These are phyloP conservation scores for Acanthamoeba triangularis DNA, from an alignment of 208 protist genomes.

Conservation along the genomic window DNA sequence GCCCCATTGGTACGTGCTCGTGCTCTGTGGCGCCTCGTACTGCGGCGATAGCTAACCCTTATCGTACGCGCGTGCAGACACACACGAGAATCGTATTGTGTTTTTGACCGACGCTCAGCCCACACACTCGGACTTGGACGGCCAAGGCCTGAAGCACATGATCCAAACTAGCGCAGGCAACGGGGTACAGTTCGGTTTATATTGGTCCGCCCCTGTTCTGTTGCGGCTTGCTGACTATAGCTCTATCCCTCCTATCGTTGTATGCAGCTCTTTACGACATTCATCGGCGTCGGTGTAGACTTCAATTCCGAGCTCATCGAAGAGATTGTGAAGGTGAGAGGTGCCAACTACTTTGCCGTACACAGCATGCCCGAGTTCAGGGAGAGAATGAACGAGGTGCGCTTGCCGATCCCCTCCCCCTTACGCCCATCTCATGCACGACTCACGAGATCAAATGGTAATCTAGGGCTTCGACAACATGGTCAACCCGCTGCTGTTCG, in stretches of 20 bases:
- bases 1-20: neutral
- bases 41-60: neutral
- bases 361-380: neutral
- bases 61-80: neutral
- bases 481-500: constrained; percentile 19
- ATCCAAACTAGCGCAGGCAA: neutral
- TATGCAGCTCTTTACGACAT: neutral
- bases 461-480: constrained; percentile 1
- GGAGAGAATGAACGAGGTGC: neutral
- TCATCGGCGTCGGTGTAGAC: constrained; percentile 12
- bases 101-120: constrained; percentile 16
- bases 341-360: constrained; percentile 37
- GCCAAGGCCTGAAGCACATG: neutral
- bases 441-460: neutral
- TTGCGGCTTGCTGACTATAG: neutral
- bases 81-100: constrained; percentile 21
- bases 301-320: neutral
- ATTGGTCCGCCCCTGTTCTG: too few relatives aligned
- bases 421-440: neutral
- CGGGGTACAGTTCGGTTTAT: too few relatives aligned
- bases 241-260: neutral
- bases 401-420: neutral
- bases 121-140: neutral
- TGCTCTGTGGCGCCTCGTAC: neutral
- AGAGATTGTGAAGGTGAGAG: constrained; percentile 13